These are phyloP conservation scores for Aspergillus aculeatus DNA, from an alignment of 2,329 filamentous ascomycete genomes.

Conservation along the genomic window DNA sequence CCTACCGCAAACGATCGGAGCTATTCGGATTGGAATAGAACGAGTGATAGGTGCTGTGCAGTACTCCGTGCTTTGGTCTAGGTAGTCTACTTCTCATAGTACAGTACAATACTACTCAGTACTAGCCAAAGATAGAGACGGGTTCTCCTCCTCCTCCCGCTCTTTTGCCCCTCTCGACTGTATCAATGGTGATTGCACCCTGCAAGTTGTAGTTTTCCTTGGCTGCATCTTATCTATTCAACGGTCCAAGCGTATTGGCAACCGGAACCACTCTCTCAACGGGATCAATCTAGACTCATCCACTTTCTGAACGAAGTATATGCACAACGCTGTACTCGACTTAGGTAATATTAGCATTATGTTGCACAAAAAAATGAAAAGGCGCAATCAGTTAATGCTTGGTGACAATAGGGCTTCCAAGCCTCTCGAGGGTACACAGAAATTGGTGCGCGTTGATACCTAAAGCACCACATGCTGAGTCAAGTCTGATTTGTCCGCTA, in stretches of 20 bases:
- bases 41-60: background rate
- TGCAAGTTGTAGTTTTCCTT: background rate
- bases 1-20: background rate
- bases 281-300: background rate
- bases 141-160: background rate
- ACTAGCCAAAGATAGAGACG: background rate
- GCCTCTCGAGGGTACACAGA: background rate
- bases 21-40: background rate
- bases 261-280: background rate
- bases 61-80: too few relatives aligned
- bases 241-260: background rate
- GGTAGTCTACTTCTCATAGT: too few relatives aligned
- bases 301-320: background rate
- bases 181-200: background rate
- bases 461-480: background rate
- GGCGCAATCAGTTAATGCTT: background rate
- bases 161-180: background rate
- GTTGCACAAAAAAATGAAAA: background rate
- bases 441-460: background rate
- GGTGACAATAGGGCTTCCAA: background rate
- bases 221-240: background rate
- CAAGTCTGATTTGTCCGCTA: background rate
- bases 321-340: background rate
- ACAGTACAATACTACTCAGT: too few relatives aligned
- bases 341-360: background rate